phyloP scores from a whole-genome alignment of 2,329 filamentous ascomycete species.

The Aspergillus fumigatus region DNA sequence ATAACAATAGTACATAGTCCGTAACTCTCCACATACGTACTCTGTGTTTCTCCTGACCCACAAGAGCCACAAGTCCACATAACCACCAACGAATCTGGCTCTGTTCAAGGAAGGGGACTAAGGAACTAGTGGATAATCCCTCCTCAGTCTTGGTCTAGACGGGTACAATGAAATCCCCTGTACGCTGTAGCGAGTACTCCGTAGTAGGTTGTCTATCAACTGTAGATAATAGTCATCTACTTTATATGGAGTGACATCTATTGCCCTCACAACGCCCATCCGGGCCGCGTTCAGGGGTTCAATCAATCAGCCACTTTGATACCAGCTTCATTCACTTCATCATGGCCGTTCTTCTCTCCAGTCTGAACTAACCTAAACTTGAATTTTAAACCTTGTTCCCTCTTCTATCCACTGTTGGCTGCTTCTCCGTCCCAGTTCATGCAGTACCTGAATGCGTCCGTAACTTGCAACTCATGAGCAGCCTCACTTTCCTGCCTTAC shows the following conservation, averaged over 20 bases:
- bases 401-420: neutral
- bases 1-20: too few relatives aligned
- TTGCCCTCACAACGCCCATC: neutral
- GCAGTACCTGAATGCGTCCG: neutral
- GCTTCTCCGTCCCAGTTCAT: neutral
- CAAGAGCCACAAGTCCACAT: neutral
- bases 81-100: neutral
- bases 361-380: neutral
- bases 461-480: neutral
- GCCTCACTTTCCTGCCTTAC: constrained; percentile 12
- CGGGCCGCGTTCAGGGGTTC: neutral
- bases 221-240: neutral
- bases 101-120: neutral
- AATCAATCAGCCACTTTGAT: neutral
- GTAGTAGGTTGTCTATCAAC: too few relatives aligned
- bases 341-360: neutral
- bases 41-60: neutral
- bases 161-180: neutral
- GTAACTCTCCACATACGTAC: too few relatives aligned
- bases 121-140: neutral
- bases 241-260: neutral
- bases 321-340: neutral
- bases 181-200: neutral
- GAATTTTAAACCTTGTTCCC: neutral
- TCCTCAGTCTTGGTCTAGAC: neutral